These are phyloP conservation scores for Trichoderma pleuroti DNA, from an alignment of 2,329 filamentous ascomycete genomes.

Conservation along the genomic window DNA sequence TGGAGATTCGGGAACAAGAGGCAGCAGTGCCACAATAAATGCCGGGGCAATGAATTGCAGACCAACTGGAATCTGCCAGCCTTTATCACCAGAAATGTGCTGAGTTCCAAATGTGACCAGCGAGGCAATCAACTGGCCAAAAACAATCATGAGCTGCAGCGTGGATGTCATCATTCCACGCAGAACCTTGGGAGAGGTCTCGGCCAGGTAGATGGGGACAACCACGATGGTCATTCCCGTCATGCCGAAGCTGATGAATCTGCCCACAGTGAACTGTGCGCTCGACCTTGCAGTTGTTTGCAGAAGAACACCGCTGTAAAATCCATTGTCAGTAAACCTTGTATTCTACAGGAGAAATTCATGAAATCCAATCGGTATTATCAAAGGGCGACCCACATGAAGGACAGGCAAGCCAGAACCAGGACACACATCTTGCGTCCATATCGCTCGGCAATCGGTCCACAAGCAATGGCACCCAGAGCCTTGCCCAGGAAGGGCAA, in stretches of 20 bases:
- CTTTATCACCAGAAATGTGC: slow-evolving; percentile 21
- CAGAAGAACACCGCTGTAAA: slow-evolving; percentile 28
- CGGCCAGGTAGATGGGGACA: slow-evolving; percentile 31
- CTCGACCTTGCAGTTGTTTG: slow-evolving; percentile 29
- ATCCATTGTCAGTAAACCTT: neutral
- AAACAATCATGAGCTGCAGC: slow-evolving; percentile 29
- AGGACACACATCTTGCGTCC: slow-evolving; percentile 19
- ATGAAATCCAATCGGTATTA: neutral
- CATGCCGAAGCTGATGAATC: slow-evolving; percentile 31
- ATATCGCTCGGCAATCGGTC: slow-evolving; percentile 17
- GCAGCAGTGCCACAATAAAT: slow-evolving; percentile 33
- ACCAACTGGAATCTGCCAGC: slow-evolving; percentile 45
- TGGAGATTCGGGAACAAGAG: slow-evolving; percentile 43
- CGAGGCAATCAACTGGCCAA: slow-evolving; percentile 28
- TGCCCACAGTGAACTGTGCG: slow-evolving; percentile 31
- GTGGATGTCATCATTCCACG: slow-evolving; percentile 31
- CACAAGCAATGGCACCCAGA: slow-evolving; percentile 12
- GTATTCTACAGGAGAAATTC: neutral
- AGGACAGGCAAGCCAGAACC: slow-evolving; percentile 12
- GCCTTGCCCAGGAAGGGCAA: slow-evolving; percentile 28
- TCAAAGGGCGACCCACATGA: slow-evolving; percentile 14
- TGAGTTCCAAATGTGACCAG: slow-evolving; percentile 29
- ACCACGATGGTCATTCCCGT: slow-evolving; percentile 33
- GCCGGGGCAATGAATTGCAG: slow-evolving; percentile 43
- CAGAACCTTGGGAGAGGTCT: slow-evolving; percentile 26